Evolutionary conservation across 2,329 filamentous ascomycete genomes (phyloP), one percentile per base, ranked within the genome.

Genomic region (Arthroderma sp.): DNA sequence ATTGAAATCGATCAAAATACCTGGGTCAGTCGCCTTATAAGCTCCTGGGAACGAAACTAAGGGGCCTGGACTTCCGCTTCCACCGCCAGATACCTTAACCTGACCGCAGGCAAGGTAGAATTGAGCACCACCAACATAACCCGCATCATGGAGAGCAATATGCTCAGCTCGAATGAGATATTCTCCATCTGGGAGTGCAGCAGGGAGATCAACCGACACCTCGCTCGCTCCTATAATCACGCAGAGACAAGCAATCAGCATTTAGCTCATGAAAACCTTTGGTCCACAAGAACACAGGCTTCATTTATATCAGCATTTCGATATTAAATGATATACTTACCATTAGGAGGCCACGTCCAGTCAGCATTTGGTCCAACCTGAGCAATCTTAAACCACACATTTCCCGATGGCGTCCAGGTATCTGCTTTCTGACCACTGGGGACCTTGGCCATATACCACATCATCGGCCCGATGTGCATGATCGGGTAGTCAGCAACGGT

Each of bases 311-410:
- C 15, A 38, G 3, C 15, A 9, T 38, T 38, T 27, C 9, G 10
- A 10, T 38, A 2, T 38, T 2, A 22, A 9, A 10, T n/a, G 36
- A 38, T 15, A 38, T 28, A 29, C 44, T 10, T 30, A 65, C 65
- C 62, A 38, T 63, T 52, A 38, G 61, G 62, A 6, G 66, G 64
- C 66, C 67, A 71, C 0, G 56, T 62, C 48, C 69, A 53, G 1
- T 58, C 53, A 2, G 58, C 51, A 47, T 70, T 58, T 10, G 41
- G 45, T 11, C 41, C 45, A 55, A 44, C 69, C 64, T 41, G 15
- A 53, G 64, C 67, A 49, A 71, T 67, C 60, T 71, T 71, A 55
- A 65, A 64, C 64, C 65, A 66, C 4, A 61, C 61, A 2, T 55
- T 54, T 10, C 61, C 63, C 6, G 60, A 57, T 8, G 63, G 64